phyloP scores from a whole-genome alignment of 305 asterid genomes.

The Fraxinus ornus region DNA sequence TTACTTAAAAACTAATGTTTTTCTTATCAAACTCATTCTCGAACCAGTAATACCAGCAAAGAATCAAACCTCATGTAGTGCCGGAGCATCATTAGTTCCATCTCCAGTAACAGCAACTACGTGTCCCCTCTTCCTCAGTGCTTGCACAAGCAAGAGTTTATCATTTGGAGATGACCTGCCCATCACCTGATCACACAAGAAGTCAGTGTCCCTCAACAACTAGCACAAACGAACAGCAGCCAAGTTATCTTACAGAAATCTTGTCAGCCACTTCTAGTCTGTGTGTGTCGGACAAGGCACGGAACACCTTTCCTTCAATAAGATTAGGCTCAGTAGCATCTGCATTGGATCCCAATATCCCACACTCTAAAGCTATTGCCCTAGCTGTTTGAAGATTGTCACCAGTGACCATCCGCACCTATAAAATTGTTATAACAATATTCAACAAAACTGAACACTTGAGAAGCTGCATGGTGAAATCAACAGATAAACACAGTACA shows the following conservation, averaged over 20 bases:
- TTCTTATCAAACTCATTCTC: slow-evolving; percentile 4
- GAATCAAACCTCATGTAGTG: slow-evolving; percentile 80
- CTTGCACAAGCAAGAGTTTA: slow-evolving; percentile 92
- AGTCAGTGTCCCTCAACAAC: slow-evolving; percentile 13
- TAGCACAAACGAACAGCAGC: background rate
- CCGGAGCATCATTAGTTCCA: slow-evolving; percentile 99
- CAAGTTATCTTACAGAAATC: slow-evolving; percentile 68
- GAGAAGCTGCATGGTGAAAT: background rate
- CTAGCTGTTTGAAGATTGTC: slow-evolving; percentile 88
- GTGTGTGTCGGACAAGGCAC: slow-evolving; percentile 53
- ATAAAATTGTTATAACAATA: slow-evolving; percentile 11
- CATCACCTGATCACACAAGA: slow-evolving; percentile 64
- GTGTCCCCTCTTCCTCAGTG: slow-evolving; percentile 82
- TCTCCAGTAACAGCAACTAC: slow-evolving; percentile 99
- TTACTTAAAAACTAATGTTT: background rate
- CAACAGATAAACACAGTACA: slow-evolving; percentile 5
- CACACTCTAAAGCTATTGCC: slow-evolving; percentile 97
- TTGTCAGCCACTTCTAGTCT: slow-evolving; percentile 77
- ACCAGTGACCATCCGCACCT: slow-evolving; percentile 99
- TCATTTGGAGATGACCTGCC: slow-evolving; percentile 98
- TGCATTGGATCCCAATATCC: slow-evolving; percentile 68
- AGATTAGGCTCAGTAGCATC: slow-evolving; percentile 81
- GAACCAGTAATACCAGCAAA: background rate
- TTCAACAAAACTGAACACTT: slow-evolving; percentile 2
- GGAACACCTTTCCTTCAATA: slow-evolving; percentile 88